Percentiles rank a stretch among this genome's conserved stretches.
Evolutionary conservation across 192 early-diverging fungal genomes (phyloP).

Genomic region (Backusella sp.): DNA sequence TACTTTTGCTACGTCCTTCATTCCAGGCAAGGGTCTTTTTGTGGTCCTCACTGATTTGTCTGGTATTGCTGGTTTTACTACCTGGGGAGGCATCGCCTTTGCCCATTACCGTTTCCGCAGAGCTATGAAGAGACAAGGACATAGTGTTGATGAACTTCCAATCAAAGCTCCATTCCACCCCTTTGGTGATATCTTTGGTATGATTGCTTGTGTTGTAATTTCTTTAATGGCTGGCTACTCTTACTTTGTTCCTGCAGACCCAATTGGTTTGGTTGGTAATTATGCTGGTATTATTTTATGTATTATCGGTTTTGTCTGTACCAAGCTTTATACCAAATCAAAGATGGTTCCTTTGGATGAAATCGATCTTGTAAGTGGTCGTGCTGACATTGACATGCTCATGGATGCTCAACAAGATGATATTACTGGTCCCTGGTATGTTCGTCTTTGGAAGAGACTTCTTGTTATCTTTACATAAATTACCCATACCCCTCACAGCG

Average conservation of each 20-base stretch:
- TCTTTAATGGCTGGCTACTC: constrained; percentile 26
- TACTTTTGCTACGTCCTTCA: constrained; percentile 32
- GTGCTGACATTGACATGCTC: constrained; percentile 5
- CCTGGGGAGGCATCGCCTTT: constrained; percentile 81
- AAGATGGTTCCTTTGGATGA: constrained; percentile 27
- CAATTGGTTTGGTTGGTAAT: constrained; percentile 27
- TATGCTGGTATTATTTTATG: constrained; percentile 30
- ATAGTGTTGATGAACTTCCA: constrained; percentile 58
- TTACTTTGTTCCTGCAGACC: constrained; percentile 29
- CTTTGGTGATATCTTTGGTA: constrained; percentile 26
- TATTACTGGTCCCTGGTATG: constrained; percentile 10
- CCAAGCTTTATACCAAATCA: constrained; percentile 28
- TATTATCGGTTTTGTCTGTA: constrained; percentile 12
- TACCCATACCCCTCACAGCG: background rate
- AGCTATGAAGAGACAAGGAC: constrained; percentile 71
- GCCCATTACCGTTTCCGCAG: constrained; percentile 82
- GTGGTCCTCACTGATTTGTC: constrained; percentile 21
- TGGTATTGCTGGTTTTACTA: constrained; percentile 41
- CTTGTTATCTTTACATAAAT: background rate
- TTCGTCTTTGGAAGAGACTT: background rate
- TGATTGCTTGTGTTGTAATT: constrained; percentile 26
- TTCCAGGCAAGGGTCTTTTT: constrained; percentile 34
- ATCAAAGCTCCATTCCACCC: constrained; percentile 58
- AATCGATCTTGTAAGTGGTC: constrained; percentile 29
- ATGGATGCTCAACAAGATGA: background rate